A percentile compares a stretch with the other conserved stretches of the same genome.
These are phyloP conservation scores for Oenanthe javanica DNA, from an alignment of 140 eudicot species.

Conservation along the genomic window DNA sequence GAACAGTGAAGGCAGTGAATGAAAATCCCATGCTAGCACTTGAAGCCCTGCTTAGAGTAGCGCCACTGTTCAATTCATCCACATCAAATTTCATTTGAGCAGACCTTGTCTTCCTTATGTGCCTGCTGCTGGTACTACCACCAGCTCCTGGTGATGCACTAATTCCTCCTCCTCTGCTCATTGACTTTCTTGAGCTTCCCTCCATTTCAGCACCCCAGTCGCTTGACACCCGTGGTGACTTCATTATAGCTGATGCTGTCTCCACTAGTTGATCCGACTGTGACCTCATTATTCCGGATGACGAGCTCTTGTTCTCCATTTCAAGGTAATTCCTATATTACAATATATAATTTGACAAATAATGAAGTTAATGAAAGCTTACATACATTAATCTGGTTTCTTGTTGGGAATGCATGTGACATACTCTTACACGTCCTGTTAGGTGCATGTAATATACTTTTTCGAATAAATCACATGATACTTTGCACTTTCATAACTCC, in stretches of 20 bases:
- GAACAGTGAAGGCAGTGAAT: constrained; percentile 93
- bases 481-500: neutral
- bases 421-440: neutral
- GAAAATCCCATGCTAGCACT: constrained; percentile 93
- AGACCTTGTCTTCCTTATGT: constrained; percentile 84
- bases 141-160: constrained; percentile 56
- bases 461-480: neutral
- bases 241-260: constrained; percentile 43
- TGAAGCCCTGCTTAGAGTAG: constrained; percentile 89
- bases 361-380: neutral
- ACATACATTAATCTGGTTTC: neutral
- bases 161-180: constrained; percentile 35
- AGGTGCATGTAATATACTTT: constrained; percentile 4
- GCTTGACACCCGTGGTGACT: constrained; percentile 35
- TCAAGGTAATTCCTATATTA: neutral
- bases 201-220: constrained; percentile 22
- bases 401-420: neutral
- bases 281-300: constrained; percentile 54
- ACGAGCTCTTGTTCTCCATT: constrained; percentile 52
- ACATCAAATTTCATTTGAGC: constrained; percentile 78
- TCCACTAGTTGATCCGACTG: constrained; percentile 75
- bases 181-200: constrained; percentile 56
- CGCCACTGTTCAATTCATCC: constrained; percentile 84
- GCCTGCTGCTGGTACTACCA: constrained; percentile 48
- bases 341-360: neutral